Percentiles rank a stretch among this genome's conserved stretches.
phyloP scores from a whole-genome alignment of 140 eudicot species.

The Oenanthe javanica region DNA sequence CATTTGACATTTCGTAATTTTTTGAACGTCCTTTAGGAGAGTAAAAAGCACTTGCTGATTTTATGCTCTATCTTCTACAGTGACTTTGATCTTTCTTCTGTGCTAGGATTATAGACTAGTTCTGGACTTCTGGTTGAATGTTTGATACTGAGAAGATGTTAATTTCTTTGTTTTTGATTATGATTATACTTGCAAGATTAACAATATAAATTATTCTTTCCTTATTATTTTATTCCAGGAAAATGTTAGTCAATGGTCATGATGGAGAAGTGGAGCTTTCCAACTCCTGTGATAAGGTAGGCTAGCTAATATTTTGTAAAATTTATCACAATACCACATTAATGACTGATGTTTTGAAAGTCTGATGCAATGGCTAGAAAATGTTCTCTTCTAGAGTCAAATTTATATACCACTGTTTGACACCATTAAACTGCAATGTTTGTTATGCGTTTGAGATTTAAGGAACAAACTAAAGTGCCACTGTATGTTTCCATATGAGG shows the following conservation, averaged over 20 bases:
- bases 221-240: not conserved
- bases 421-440: not conserved
- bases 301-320: not conserved
- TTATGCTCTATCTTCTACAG: not conserved
- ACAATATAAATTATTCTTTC: not conserved
- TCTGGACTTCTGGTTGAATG: not conserved
- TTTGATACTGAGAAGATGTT: too few species aligned
- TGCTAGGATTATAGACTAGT: not conserved
- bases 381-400: not conserved
- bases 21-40: not conserved
- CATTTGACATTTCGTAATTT: not conserved
- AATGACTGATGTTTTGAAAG: not conserved
- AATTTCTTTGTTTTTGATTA: not conserved
- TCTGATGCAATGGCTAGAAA: not conserved
- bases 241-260: constrained; percentile 3
- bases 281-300: not conserved
- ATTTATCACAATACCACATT: not conserved
- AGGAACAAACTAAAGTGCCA: not conserved
- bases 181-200: not conserved
- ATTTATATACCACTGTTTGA: not conserved
- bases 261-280: not conserved
- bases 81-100: not conserved
- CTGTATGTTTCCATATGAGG: not conserved
- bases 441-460: not conserved
- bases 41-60: not conserved